Evolutionary conservation across 768 basidiomycete species (phyloP).

Genomic region (Inosperma sp.): DNA sequence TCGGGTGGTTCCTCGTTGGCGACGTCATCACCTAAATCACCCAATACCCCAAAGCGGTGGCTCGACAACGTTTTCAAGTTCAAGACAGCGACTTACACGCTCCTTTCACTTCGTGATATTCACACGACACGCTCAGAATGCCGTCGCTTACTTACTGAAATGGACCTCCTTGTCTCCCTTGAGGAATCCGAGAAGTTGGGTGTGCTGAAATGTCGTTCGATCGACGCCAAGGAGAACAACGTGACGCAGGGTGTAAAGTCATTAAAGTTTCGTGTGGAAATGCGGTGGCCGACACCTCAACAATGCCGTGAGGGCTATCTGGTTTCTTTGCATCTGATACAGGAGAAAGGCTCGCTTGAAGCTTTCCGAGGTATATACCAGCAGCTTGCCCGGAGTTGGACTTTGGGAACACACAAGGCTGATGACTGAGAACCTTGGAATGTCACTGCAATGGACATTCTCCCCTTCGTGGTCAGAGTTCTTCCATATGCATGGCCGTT

Average conservation of each 20-base stretch:
- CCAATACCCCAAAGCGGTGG: slow-evolving; percentile 64
- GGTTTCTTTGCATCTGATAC: slow-evolving; percentile 60
- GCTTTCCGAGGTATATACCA: slow-evolving; percentile 73
- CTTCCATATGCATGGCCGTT: no score
- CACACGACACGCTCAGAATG: slow-evolving; percentile 71
- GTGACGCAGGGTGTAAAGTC: slow-evolving; percentile 58
- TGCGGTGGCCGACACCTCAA: slow-evolving; percentile 43
- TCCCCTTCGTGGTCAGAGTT: slow-evolving; percentile 15
- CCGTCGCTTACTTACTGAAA: slow-evolving; percentile 61
- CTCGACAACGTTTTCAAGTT: slow-evolving; percentile 85
- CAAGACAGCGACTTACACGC: slow-evolving; percentile 56
- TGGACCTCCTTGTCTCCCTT: slow-evolving; percentile 66
- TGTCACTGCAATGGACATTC: slow-evolving; percentile 21
- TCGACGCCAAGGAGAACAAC: slow-evolving; percentile 57
- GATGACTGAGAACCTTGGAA: neutral
- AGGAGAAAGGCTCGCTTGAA: slow-evolving; percentile 85
- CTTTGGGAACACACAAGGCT: slow-evolving; percentile 38
- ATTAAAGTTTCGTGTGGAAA: slow-evolving; percentile 80
- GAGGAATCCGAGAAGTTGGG: slow-evolving; percentile 60
- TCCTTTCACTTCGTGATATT: slow-evolving; percentile 56
- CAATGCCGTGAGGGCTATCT: slow-evolving; percentile 41
- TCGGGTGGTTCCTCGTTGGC: slow-evolving; percentile 39
- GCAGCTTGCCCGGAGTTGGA: slow-evolving; percentile 67
- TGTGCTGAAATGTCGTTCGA: slow-evolving; percentile 71
- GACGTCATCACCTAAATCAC: slow-evolving; percentile 38